These are phyloP conservation scores for Antrodiella citrinella DNA, from an alignment of 768 basidiomycete species.

Conservation along the genomic window DNA sequence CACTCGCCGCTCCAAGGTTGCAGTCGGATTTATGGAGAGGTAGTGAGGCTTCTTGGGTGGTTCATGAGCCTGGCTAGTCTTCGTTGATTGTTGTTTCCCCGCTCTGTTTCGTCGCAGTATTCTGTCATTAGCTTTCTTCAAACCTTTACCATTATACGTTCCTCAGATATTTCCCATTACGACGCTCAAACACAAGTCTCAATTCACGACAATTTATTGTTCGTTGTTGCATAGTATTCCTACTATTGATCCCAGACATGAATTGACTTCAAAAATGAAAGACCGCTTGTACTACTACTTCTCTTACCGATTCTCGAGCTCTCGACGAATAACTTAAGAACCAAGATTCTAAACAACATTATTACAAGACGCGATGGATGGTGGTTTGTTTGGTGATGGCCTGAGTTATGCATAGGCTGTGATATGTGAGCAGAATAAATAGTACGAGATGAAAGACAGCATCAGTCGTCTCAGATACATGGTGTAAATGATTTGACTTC, in stretches of 20 bases:
- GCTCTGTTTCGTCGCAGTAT: not conserved
- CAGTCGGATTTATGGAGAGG: no score
- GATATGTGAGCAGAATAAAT: no score
- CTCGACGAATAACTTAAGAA: not conserved
- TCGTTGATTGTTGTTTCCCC: no score
- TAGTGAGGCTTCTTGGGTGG: no score
- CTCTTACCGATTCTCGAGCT: not conserved
- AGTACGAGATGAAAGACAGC: no score
- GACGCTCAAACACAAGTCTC: not conserved
- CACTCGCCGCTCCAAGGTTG: no score
- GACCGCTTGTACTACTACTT: not conserved
- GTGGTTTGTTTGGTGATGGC: no score
- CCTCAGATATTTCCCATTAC: not conserved
- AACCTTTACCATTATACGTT: not conserved
- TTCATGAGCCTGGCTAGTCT: no score
- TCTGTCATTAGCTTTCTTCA: not conserved
- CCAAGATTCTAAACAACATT: not conserved
- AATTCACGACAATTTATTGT: no score
- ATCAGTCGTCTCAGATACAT: no score
- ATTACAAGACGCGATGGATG: not conserved
- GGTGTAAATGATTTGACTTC: slow-evolving; percentile 76
- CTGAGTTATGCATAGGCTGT: no score
- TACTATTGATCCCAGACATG: no score
- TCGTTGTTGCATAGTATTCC: not conserved
- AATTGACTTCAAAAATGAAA: not conserved